phyloP scores from a whole-genome alignment of 2,329 filamentous ascomycete species.

The Penicillium sp. region DNA sequence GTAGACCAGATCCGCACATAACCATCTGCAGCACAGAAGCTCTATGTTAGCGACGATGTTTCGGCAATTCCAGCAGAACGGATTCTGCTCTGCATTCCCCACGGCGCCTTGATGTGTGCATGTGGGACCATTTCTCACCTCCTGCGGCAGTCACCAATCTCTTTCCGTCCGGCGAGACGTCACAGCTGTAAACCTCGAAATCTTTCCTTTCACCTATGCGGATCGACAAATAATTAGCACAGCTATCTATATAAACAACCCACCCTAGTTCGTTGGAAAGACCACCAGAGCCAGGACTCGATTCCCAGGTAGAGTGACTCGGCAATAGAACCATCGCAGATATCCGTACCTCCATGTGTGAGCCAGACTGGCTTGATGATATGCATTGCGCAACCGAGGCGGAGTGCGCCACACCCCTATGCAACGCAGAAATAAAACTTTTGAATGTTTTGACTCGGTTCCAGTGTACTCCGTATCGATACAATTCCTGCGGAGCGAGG shows the following conservation, averaged over 20 bases:
- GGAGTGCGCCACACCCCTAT: conserved; percentile 3
- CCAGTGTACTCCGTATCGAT: background rate
- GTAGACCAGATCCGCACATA: conserved; percentile 98
- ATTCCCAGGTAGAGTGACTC: too few species aligned
- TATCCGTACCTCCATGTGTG: conserved; percentile 73
- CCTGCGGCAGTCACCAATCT: conserved; percentile 91
- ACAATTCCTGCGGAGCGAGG: background rate
- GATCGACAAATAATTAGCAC: background rate
- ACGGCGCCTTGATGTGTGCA: background rate
- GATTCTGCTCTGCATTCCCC: background rate
- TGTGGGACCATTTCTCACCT: conserved; percentile 54
- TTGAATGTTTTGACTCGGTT: background rate
- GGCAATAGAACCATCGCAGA: background rate
- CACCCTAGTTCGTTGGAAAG: background rate
- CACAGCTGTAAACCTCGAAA: conserved; percentile 97
- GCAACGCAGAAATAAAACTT: background rate
- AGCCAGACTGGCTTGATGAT: conserved; percentile 96
- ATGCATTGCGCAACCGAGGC: conserved; percentile 57
- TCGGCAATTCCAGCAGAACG: background rate
- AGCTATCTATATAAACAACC: background rate
- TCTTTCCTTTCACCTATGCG: conserved; percentile 85
- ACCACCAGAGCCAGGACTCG: background rate
- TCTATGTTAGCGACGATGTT: conserved; percentile 8
- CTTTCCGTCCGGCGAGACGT: conserved; percentile 91
- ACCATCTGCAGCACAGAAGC: conserved; percentile 62